Conservation (phyloP, 805 yeast genomes). For the Ogataea siamensis region DNA sequence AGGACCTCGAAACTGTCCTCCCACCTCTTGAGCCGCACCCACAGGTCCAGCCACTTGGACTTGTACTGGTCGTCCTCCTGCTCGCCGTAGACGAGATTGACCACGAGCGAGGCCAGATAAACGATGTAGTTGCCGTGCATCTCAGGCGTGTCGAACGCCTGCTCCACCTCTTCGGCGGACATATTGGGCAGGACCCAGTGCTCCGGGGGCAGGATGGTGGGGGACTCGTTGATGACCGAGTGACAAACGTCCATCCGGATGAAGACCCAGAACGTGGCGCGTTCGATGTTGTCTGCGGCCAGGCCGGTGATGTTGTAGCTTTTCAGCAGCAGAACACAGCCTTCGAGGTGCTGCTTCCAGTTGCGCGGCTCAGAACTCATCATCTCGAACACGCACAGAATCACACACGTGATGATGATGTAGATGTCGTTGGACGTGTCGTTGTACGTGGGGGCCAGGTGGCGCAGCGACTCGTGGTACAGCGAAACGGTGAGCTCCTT, state of each 20-base stretch:
- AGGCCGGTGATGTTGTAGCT: conserved; percentile 39
- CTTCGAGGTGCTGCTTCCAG: conserved; percentile 42
- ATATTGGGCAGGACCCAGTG: conserved; percentile 36
- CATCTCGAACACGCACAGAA: conserved; percentile 44
- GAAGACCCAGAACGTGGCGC: conserved; percentile 42
- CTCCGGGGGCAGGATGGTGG: conserved; percentile 36
- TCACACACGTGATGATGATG: conserved; percentile 38
- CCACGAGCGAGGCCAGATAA: conserved; percentile 36
- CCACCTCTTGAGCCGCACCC: conserved; percentile 40
- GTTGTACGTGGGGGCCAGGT: conserved; percentile 24
- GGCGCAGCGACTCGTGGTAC: conserved; percentile 36
- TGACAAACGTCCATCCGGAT: conserved; percentile 43
- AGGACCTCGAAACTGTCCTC: conserved; percentile 30
- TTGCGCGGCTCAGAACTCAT: conserved; percentile 41
- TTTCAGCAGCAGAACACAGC: conserved; percentile 38
- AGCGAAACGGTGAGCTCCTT: conserved; percentile 27
- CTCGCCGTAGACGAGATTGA: conserved; percentile 33
- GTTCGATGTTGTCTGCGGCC: conserved; percentile 29
- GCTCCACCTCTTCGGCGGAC: conserved; percentile 24
- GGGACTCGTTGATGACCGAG: conserved; percentile 39
- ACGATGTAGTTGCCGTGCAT: conserved; percentile 42
- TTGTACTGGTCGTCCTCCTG: conserved; percentile 32
- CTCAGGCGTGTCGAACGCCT: conserved; percentile 24
- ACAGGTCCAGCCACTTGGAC: conserved; percentile 36
- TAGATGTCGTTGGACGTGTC: conserved; percentile 19